These are phyloP conservation scores for Euphrasia arctica DNA, from an alignment of 305 asterid genomes.

Conservation along the genomic window DNA sequence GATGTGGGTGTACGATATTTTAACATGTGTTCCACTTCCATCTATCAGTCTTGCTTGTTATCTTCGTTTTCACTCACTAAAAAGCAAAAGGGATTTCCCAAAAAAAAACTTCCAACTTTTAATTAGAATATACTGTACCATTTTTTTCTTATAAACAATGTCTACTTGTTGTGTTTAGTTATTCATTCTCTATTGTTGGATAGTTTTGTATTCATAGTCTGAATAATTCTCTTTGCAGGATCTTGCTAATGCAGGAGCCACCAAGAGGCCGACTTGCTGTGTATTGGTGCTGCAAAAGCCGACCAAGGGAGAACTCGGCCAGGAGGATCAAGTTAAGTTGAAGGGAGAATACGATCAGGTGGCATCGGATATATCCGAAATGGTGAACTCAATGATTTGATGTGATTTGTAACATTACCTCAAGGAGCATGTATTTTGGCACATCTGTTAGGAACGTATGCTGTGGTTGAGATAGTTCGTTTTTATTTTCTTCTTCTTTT, in stretches of 20 bases:
- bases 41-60: not conserved
- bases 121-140: not conserved
- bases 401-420: not conserved
- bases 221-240: conserved; percentile 41
- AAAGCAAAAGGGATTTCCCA: not conserved
- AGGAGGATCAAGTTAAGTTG: conserved; percentile 57
- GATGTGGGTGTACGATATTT: not conserved
- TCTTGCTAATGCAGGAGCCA: conserved; percentile 76
- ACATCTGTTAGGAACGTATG: not conserved
- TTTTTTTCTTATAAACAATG: not conserved
- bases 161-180: not conserved
- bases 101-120: not conserved
- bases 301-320: conserved; percentile 50
- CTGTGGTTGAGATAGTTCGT: conserved; percentile 4
- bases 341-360: conserved; percentile 57
- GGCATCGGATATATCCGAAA: conserved; percentile 38
- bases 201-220: not conserved
- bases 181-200: not conserved
- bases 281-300: conserved; percentile 67
- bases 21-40: not conserved
- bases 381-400: conserved; percentile 40
- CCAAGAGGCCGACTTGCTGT: conserved; percentile 80
- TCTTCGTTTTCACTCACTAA: not conserved
- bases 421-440: conserved; percentile 17
- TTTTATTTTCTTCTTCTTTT: not conserved